These are phyloP conservation scores for Diaporthe helianthi DNA, from an alignment of 2,329 filamentous ascomycete genomes.

Conservation along the genomic window DNA sequence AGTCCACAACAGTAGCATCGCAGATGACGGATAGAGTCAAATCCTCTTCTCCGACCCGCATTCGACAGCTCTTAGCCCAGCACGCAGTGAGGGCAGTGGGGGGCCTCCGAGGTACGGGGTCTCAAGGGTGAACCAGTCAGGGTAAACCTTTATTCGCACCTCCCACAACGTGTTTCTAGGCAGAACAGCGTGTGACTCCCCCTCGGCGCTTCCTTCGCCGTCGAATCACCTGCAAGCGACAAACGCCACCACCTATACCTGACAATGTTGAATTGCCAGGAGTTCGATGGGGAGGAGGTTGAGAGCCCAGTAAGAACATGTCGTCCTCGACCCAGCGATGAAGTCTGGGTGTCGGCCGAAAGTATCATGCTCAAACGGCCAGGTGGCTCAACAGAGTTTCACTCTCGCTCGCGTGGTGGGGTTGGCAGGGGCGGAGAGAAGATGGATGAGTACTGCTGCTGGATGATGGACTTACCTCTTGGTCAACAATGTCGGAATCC, in stretches of 20 bases:
- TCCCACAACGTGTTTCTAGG: constrained; percentile 15
- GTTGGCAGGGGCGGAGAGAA: constrained; percentile 20
- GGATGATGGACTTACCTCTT: constrained; percentile 15
- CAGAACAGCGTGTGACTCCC: constrained; percentile 5
- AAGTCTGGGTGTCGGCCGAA: constrained; percentile 7
- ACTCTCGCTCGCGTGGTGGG: constrained; percentile 12
- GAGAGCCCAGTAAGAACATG: background rate
- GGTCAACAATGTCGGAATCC: background rate
- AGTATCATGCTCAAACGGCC: background rate
- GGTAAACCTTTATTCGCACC: background rate
- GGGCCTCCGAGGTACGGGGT: constrained; percentile 3
- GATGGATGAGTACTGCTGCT: constrained; percentile 3
- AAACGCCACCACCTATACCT: constrained; percentile 12
- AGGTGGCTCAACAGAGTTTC: constrained; percentile 3
- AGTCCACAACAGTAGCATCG: constrained; percentile 1
- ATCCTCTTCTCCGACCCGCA: constrained; percentile 24
- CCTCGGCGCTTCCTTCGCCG: background rate
- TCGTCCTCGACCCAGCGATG: constrained; percentile 5
- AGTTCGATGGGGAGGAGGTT: background rate
- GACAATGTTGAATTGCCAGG: background rate
- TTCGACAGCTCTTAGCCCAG: background rate
- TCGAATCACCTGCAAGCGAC: constrained; percentile 19
- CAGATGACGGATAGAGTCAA: constrained; percentile 26
- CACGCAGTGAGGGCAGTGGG: background rate
- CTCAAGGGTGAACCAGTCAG: constrained; percentile 23